Evolutionary conservation across 2,329 filamentous ascomycete species (phyloP), one percentile per base, ranked within the genome.

Genomic region (Lasiodiplodia theobromae): DNA sequence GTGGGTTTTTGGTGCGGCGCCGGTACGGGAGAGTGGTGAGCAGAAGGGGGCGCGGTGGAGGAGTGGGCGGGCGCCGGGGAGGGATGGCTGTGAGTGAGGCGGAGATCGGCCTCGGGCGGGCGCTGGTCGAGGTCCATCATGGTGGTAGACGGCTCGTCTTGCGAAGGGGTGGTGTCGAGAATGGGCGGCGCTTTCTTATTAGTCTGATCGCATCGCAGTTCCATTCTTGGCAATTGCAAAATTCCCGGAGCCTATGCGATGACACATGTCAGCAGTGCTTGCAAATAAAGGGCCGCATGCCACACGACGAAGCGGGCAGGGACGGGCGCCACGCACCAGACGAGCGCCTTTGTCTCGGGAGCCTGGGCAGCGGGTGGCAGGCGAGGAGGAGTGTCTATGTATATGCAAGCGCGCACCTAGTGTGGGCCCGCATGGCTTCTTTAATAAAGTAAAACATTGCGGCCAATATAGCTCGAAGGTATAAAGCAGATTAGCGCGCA

Each of bases 221-320:
- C 72, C 71, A 81, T 78, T 69, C 74, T 74, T 62, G 76, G 70
- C n/a, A 81, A 68, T 80, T 80, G 72, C 80, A 80, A 66, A 81
- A 76, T 49, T 80, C 76, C 63, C 79, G 76, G 67, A 71, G 73
- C 57, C 80, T 65, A 57, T 67, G 58, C 66, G 69, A 68, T 69
- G 62, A 69, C 69, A 70, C 54, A 68, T 69, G 70, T 62, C 53
- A 69, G 62, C 64, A 54, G 56, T 38, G 56, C 31, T 53, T 58
- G 51, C 52, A 67, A 54, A 58, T 51, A 64, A 53, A 63, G 67
- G 56, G 51, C 44, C 58, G 52, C 53, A 51, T 51, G 56, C 60
- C 52, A 56, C 52, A 60, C 56, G 65, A 71, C 68, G n/a, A 56
- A 66, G 40, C 38, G 57, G 23, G 47, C 31, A 67, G 64, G 44